Conservation (phyloP, 371 early-diverging fungal species). For the Zopfochytrium polystomum region DNA sequence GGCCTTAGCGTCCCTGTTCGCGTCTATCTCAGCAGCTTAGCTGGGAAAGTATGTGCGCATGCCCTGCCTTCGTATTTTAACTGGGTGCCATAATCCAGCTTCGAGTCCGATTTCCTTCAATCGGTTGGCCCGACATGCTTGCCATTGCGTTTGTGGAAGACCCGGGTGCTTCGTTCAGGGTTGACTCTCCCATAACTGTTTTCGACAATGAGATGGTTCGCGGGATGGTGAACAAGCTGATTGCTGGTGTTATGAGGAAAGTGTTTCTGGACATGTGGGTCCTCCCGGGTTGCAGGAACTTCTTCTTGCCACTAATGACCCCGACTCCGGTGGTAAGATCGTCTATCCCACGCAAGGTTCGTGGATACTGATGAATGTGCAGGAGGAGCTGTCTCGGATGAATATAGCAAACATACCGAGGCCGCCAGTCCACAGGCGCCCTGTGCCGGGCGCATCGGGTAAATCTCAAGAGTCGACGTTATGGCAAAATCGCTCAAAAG, state of each 20-base stretch:
- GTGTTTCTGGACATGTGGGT: conserved; percentile 55
- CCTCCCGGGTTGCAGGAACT: conserved; percentile 46
- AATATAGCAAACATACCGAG: conserved; percentile 11
- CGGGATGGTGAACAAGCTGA: conserved; percentile 42
- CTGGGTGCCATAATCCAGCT: conserved; percentile 20
- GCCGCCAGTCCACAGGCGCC: background rate
- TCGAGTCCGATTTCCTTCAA: conserved; percentile 42
- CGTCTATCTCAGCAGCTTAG: conserved; percentile 33
- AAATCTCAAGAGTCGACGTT: conserved; percentile 11
- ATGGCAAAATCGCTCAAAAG: conserved; percentile 24
- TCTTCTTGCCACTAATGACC: conserved; percentile 51
- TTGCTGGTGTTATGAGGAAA: conserved; percentile 40
- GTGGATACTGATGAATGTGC: conserved; percentile 2
- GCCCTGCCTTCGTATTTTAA: conserved; percentile 5
- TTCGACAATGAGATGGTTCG: conserved; percentile 43
- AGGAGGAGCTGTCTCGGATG: conserved; percentile 34
- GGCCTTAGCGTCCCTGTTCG: conserved; percentile 45
- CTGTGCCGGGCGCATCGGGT: background rate
- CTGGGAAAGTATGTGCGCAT: conserved; percentile 30
- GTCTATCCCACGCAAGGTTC: conserved; percentile 4
- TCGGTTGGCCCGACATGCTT: conserved; percentile 44
- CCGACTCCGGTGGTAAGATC: conserved; percentile 36
- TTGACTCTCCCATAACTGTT: conserved; percentile 47
- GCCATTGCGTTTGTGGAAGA: conserved; percentile 51
- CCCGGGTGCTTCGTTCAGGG: conserved; percentile 46